phyloP scores from a whole-genome alignment of 179 eudicot species.

The Carnegiea gigantea region DNA sequence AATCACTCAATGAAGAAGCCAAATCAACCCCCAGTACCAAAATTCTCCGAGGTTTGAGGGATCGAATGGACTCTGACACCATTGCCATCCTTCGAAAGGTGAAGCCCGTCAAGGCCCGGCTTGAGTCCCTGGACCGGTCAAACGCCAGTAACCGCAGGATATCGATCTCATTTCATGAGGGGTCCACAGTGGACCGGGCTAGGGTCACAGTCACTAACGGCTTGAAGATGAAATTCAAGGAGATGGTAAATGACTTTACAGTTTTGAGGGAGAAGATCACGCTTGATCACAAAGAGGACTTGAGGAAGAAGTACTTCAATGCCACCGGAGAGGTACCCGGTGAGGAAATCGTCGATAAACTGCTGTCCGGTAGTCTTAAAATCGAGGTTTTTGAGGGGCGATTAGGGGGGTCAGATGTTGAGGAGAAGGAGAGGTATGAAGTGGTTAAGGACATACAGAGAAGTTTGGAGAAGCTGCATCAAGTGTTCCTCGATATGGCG shows the following conservation, averaged over 20 bases:
- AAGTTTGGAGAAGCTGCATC: conserved; percentile 62
- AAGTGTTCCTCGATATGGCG: conserved; percentile 77
- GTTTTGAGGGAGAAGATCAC: conserved; percentile 49
- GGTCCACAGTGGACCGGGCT: conserved; percentile 53
- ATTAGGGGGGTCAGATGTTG: conserved; percentile 30
- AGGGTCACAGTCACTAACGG: conserved; percentile 56
- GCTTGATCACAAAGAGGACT: conserved; percentile 50
- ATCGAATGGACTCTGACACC: conserved; percentile 58
- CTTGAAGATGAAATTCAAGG: conserved; percentile 47
- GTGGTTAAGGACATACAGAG: conserved; percentile 57
- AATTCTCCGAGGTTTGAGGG: conserved; percentile 52
- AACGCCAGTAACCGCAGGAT: conserved; percentile 34
- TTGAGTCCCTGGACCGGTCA: conserved; percentile 48
- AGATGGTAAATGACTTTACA: conserved; percentile 52
- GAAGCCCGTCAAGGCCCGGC: conserved; percentile 37
- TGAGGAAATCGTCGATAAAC: conserved; percentile 50
- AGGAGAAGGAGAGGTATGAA: conserved; percentile 56
- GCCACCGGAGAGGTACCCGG: conserved; percentile 49
- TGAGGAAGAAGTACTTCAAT: conserved; percentile 47
- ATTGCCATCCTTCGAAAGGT: conserved; percentile 49
- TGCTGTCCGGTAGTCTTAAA: conserved; percentile 39
- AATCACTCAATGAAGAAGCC: conserved; percentile 52
- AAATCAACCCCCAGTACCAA: conserved; percentile 50
- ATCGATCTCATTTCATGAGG: conserved; percentile 34
- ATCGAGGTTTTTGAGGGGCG: conserved; percentile 38